Evolutionary conservation across 1,139 yeast species (phyloP), one percentile per base, ranked within the genome.

Genomic region (Candida sojae): DNA sequence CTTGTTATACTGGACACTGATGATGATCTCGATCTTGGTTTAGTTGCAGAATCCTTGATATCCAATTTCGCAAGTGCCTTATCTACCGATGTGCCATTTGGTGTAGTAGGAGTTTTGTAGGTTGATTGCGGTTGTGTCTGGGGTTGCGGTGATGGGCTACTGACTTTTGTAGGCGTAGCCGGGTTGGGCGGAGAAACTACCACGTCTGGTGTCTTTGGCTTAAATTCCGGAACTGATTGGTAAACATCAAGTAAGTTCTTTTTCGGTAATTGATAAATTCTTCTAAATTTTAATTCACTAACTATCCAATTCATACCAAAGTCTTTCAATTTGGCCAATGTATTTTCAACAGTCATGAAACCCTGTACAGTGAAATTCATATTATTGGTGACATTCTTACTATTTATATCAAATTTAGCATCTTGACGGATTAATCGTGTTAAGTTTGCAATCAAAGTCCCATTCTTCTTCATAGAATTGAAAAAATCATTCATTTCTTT

Each of bases 401-500:
- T 57, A 45, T 68, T 70, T 7, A 69, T 64, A 29, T 67, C 71
- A 54, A 68, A 68, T 26, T 52, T 52, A 1, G 82, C 64, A 39
- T 75, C 77, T 51, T 75, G 76, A 42, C 84, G 67, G 2, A 83
- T 67, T 35, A 77, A 71, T 48, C 80, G 70, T 0, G 83, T 70
- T 36, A 82, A 66, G 6, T 74, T 72, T 7, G 85, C 81, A 35
- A 82, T 64, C 25, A 83, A 59, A 13, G 79, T 70, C 10, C 82
- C 82, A 55, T 80, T 83, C 53, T 77, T 81, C 55, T 71, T 80
- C 11, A 79, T 61, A 5, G 71, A 64, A 48, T 73, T 73, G 60
- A 81, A 79, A 39, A 67, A 62, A 5, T 73, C 77, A 33, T 77
- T 79, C 53, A 79, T 63, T 13, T 64, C 63, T 11, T 61, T 65